Conservation (phyloP, 1,139 yeast genomes). For the Kurtzmaniella quercitrusa region DNA sequence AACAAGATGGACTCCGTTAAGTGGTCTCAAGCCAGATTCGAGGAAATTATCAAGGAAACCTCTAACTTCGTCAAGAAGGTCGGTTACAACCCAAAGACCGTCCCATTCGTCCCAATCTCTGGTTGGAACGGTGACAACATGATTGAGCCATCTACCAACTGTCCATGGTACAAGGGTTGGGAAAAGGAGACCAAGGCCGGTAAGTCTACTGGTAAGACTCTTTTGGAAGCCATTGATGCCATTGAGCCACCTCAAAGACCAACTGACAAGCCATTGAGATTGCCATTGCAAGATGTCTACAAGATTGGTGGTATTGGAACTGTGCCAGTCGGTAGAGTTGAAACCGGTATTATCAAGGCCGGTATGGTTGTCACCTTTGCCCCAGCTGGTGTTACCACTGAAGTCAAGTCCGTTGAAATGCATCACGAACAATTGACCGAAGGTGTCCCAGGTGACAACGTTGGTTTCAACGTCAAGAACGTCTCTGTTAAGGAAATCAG, state of each 20-base stretch:
- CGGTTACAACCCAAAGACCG: slow-evolving; percentile 90
- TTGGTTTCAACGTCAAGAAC: slow-evolving; percentile 93
- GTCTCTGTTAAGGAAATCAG: slow-evolving; percentile 91
- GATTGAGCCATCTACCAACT: slow-evolving; percentile 79
- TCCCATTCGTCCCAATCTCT: slow-evolving; percentile 88
- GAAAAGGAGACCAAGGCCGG: slow-evolving; percentile 80
- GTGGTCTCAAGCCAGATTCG: slow-evolving; percentile 79
- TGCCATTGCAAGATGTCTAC: slow-evolving; percentile 89
- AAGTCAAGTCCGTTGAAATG: slow-evolving; percentile 92
- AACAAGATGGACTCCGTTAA: slow-evolving; percentile 93
- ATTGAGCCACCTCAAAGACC: slow-evolving; percentile 85
- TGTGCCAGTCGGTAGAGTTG: slow-evolving; percentile 94
- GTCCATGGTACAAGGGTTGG: slow-evolving; percentile 94
- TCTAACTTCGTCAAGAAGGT: slow-evolving; percentile 89
- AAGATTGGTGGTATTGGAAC: slow-evolving; percentile 93
- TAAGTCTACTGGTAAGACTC: slow-evolving; percentile 77
- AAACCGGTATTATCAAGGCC: slow-evolving; percentile 88
- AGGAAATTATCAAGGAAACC: slow-evolving; percentile 80
- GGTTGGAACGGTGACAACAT: slow-evolving; percentile 96
- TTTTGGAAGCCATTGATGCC: slow-evolving; percentile 83
- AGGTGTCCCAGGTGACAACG: slow-evolving; percentile 94
- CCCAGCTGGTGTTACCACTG: slow-evolving; percentile 91
- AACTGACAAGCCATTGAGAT: slow-evolving; percentile 86
- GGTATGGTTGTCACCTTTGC: slow-evolving; percentile 90
- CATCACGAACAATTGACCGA: slow-evolving; percentile 84